Percentiles rank a stretch among this genome's conserved stretches.
Evolutionary conservation across 2,329 filamentous ascomycete species (phyloP).

Genomic region (Aspergillus sojae): DNA sequence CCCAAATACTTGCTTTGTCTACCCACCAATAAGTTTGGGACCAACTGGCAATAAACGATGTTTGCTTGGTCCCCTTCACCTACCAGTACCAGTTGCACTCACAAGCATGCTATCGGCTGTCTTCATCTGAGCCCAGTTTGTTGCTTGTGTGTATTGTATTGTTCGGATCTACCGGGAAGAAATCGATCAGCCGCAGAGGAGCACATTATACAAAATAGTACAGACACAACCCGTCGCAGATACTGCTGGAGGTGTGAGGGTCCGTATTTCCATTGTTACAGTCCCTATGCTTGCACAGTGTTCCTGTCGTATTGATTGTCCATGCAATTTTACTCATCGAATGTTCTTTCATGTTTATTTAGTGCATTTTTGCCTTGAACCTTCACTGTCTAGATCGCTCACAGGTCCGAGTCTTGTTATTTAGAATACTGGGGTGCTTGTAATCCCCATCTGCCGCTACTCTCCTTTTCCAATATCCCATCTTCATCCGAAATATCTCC

Average conservation of each 20-base stretch:
- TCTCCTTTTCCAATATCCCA: slow-evolving; percentile 2
- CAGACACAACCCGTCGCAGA: slow-evolving; percentile 1
- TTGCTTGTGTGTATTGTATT: slow-evolving; percentile 15
- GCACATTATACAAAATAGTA: neutral
- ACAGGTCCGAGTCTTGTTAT: slow-evolving; percentile 5
- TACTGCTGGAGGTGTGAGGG: slow-evolving; percentile 21
- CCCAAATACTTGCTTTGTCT: neutral
- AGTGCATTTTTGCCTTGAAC: slow-evolving; percentile 1
- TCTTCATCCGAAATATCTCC: neutral
- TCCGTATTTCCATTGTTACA: slow-evolving; percentile 11
- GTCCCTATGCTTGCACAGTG: neutral
- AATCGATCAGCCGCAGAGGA: slow-evolving; percentile 1
- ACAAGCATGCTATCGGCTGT: slow-evolving; percentile 25
- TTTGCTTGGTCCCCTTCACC: slow-evolving; percentile 17
- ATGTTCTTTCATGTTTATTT: slow-evolving; percentile 9
- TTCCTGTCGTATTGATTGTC: neutral
- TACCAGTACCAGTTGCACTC: slow-evolving; percentile 16
- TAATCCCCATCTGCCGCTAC: neutral
- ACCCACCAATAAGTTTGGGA: neutral
- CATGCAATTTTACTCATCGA: neutral
- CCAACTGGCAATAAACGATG: slow-evolving; percentile 15
- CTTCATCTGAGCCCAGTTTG: slow-evolving; percentile 15
- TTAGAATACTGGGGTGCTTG: slow-evolving; percentile 18
- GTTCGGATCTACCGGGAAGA: slow-evolving; percentile 6
- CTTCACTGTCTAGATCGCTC: slow-evolving; percentile 15